Evolutionary conservation across 352 stramenopile genomes (phyloP).

Genomic region (Plasmopara muralis): DNA sequence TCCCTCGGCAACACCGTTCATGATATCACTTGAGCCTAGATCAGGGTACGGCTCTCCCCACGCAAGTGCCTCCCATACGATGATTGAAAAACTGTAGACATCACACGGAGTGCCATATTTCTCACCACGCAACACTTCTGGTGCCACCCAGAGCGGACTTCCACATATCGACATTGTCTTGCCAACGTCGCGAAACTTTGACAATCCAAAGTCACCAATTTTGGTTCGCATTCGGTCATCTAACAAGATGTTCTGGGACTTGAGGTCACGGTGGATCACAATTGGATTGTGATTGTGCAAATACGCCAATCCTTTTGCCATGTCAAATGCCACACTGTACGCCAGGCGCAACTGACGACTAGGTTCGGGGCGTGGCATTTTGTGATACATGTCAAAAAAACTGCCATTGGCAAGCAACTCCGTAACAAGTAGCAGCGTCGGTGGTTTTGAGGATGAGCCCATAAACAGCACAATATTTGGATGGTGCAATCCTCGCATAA

Average conservation of each 20-base stretch:
- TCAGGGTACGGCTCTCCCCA: slow-evolving; percentile 78
- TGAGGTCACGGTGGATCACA: slow-evolving; percentile 94
- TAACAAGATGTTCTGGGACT: slow-evolving; percentile 74
- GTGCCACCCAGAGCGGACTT: slow-evolving; percentile 73
- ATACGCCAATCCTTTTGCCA: slow-evolving; percentile 93
- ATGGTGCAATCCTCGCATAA: slow-evolving; percentile 90
- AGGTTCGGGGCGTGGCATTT: slow-evolving; percentile 48
- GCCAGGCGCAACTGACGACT: slow-evolving; percentile 55
- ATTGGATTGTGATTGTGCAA: slow-evolving; percentile 95
- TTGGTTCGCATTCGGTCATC: slow-evolving; percentile 84
- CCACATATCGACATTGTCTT: slow-evolving; percentile 86
- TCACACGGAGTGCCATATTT: slow-evolving; percentile 79
- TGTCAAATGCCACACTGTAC: slow-evolving; percentile 82
- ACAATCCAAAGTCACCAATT: slow-evolving; percentile 77
- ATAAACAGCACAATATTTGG: slow-evolving; percentile 98
- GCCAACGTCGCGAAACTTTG: slow-evolving; percentile 78
- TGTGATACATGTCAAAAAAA: slow-evolving; percentile 87
- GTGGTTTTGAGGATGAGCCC: slow-evolving; percentile 94
- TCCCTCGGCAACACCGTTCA: slow-evolving; percentile 74
- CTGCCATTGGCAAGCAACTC: slow-evolving; percentile 86
- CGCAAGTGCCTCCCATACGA: slow-evolving; percentile 77
- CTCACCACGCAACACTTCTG: slow-evolving; percentile 71
- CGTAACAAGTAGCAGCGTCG: slow-evolving; percentile 93
- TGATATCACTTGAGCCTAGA: slow-evolving; percentile 76
- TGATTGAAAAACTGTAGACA: slow-evolving; percentile 88